Conservation (phyloP, 139 green algal genomes). For the Chlamydomonas sp. region DNA sequence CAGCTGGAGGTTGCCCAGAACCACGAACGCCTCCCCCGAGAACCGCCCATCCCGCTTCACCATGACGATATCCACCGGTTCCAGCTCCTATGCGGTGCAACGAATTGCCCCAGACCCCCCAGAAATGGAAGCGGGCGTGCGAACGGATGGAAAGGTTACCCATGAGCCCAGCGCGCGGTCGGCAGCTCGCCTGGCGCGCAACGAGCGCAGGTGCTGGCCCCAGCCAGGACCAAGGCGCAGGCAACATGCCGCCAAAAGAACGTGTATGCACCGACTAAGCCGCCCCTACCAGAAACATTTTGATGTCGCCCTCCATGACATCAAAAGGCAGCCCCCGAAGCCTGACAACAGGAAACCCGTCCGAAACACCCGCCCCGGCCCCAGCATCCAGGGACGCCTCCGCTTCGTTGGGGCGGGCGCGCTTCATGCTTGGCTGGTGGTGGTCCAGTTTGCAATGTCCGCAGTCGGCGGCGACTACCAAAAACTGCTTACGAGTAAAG, state of each 20-base stretch:
- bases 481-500: too few relatives aligned
- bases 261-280: not conserved
- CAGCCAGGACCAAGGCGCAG: not conserved
- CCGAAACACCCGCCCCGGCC: slow-evolving; percentile 24
- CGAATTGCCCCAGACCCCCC: slow-evolving; percentile 27
- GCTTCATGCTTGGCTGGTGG: slow-evolving; percentile 20
- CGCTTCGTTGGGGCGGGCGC: too few relatives aligned
- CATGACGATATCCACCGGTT: slow-evolving; percentile 82
- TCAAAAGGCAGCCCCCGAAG: slow-evolving; percentile 85
- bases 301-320: slow-evolving; percentile 79
- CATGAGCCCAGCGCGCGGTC: not conserved
- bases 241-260: too few relatives aligned
- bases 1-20: slow-evolving; percentile 68
- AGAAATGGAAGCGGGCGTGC: slow-evolving; percentile 28
- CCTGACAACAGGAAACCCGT: slow-evolving; percentile 71
- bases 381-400: slow-evolving; percentile 4
- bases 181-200: not conserved
- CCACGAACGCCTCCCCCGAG: slow-evolving; percentile 80
- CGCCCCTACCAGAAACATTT: slow-evolving; percentile 78
- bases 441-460: too few relatives aligned
- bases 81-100: slow-evolving; percentile 64
- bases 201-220: not conserved
- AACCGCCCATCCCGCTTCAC: slow-evolving; percentile 71
- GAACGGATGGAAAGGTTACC: not conserved
- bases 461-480: too few relatives aligned